Evolutionary conservation across 208 protist genomes (phyloP).

Genomic region (Herpetomonas samuelpessoai): DNA sequence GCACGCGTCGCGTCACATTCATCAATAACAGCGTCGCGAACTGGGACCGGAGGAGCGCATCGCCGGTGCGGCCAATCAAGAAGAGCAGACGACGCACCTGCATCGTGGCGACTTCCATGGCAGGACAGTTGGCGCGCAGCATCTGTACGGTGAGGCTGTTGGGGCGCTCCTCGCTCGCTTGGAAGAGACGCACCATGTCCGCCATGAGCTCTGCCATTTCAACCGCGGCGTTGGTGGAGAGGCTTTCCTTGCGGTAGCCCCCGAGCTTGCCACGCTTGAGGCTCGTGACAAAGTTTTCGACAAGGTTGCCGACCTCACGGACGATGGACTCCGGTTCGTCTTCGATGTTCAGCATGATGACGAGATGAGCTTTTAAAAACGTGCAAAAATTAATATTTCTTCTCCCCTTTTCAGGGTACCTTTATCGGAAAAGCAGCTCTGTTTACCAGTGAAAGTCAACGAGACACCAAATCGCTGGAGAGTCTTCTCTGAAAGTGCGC

Average conservation of each 20-base stretch:
- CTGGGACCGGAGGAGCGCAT: conserved; percentile 60
- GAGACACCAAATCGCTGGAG: too few species aligned
- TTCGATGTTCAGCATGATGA: conserved; percentile 12
- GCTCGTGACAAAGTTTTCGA: conserved; percentile 66
- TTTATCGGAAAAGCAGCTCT: not conserved
- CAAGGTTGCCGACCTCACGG: conserved; percentile 33
- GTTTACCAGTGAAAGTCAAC: too few species aligned
- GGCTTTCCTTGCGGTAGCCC: conserved; percentile 28
- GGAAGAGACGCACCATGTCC: conserved; percentile 52
- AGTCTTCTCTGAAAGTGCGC: too few species aligned
- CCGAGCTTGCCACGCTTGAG: conserved; percentile 43
- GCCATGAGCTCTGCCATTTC: conserved; percentile 55
- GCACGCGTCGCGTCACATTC: conserved; percentile 82
- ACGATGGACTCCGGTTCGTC: conserved; percentile 28
- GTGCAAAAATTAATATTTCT: not conserved
- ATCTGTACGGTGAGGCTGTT: conserved; percentile 32
- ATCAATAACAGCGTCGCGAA: conserved; percentile 73
- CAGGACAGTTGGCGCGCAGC: conserved; percentile 42
- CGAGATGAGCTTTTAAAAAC: not conserved
- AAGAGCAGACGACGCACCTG: conserved; percentile 52
- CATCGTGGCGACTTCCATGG: conserved; percentile 42
- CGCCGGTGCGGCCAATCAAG: conserved; percentile 53
- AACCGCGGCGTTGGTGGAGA: conserved; percentile 63
- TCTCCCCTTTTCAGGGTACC: not conserved
- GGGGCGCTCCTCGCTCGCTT: conserved; percentile 28